Evolutionary conservation across 305 asterid species (phyloP), one percentile per base, ranked within the genome.

Genomic region (Fraxinus paxiana): DNA sequence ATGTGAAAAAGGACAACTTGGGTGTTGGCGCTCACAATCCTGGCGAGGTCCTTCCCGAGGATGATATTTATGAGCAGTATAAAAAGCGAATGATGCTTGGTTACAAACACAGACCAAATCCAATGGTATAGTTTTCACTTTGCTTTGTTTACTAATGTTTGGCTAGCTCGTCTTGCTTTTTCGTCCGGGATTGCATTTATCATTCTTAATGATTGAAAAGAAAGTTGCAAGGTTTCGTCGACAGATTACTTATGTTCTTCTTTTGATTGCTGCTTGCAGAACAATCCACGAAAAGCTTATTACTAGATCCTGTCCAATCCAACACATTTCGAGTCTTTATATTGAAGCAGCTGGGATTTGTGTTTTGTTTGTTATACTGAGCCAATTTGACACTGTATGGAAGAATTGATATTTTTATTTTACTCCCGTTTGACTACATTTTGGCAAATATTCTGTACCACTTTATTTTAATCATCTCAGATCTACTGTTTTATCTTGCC

Each of bases 1-100:
- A 87, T 63, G 94, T 95, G 31, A 95, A 92, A 82, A 87, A 92
- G 80, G 91, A 95, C 85, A 82, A 95, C 91, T 83, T 95, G 88
- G 99, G 98, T 38, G 97, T 95, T 80, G 99, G 98, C 61, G 99
- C 98, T 35, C 90, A 85, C 0, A 89, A 92, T 37, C 99, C 99
- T 0, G 97, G 99, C 0, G 98, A 95, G 85, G 99, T 94, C n/a
- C 86, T 88, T 8, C 74, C 97, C 22, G 98, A 92, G 0, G 99
- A 95, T 82, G 99, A 95, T 85, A 95, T 95, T 43, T 95, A 95
- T 48, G 99, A 95, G 87, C 98, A 95, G 90, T 95, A 95, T 75
- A 95, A 94, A 89, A 95, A 95, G 84, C 92, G 97, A 24, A 95
- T 95, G 97, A 95, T 95, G 98, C 95, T 95, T 33, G 98, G 99